Evolutionary conservation across 2,329 filamentous ascomycete species (phyloP), one percentile per base, ranked within the genome.

Genomic region (Botrytis porri): DNA sequence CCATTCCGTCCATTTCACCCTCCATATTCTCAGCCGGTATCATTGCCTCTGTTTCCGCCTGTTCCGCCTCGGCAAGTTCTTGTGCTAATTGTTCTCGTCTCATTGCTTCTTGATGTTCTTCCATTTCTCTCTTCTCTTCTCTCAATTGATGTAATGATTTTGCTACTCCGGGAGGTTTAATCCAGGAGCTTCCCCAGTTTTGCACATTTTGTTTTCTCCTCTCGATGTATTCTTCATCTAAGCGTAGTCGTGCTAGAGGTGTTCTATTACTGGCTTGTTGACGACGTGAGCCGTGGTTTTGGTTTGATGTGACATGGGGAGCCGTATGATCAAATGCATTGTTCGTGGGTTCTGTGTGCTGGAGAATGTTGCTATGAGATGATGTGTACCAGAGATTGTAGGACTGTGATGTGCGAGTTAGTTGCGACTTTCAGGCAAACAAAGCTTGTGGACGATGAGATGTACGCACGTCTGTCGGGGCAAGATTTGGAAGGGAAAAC

Each of bases 101-200:
- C 81, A 93, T 84, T 3, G 92, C 88, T 79, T 93, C 90, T 75
- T 93, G 89, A 74, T 95, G 93, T 82, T 99, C 96, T 80, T 95
- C 92, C 72, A 93, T 88, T 84, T 99, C 96, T 18, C 92, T 88
- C 77, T 91, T 90, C 84, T 99, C 96, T 83, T 99, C 96, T 60
- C 92, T 91, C 83, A 94, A 89, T 75, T 97, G 94, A 80, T 97
- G 91, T 74, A 97, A 89, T 1, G 95, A 97, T 85, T 98, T 99
- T 73, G 89, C 82, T 72, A 97, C 87, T 12, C 95, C 96, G 0
- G 94, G 94, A 0, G 96, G 96, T 73, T 92, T 93, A 72, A 99
- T 90, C 96, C 96, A 99, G 62, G 88, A 88, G 76, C 91, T 92
- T 74, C 96, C 96, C 80, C 97, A 98, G 79, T 94, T 93, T 65